Evolutionary conservation across 2,329 filamentous ascomycete genomes (phyloP).

Genomic region (Graphium sp.): DNA sequence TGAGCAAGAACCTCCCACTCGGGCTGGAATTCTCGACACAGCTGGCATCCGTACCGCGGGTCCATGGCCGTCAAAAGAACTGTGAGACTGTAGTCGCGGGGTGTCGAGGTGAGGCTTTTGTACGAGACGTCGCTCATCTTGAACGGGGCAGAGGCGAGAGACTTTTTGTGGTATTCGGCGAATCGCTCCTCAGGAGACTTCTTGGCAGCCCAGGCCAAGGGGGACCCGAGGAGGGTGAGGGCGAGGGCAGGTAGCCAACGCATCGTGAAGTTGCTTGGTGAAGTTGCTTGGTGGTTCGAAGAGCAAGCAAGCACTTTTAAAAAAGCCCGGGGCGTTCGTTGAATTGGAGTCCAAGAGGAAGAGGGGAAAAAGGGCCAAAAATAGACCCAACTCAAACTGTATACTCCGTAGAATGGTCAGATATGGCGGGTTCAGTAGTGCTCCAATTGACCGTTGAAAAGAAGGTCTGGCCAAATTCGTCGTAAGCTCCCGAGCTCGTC

Average conservation of each 20-base stretch:
- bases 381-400: too few relatives aligned
- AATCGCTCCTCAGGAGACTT: constrained; percentile 51
- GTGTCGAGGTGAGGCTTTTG: constrained; percentile 54
- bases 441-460: too few relatives aligned
- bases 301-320: too few relatives aligned
- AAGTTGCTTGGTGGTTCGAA: too few relatives aligned
- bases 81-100: constrained; percentile 69
- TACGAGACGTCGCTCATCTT: constrained; percentile 67
- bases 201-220: constrained; percentile 43
- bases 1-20: constrained; percentile 80
- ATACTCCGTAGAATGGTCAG: too few relatives aligned
- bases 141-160: constrained; percentile 47
- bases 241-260: neutral
- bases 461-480: too few relatives aligned
- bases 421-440: too few relatives aligned
- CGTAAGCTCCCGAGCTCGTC: too few relatives aligned
- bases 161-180: constrained; percentile 50
- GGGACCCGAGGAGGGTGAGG: neutral
- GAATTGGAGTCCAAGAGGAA: too few relatives aligned
- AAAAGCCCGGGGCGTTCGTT: too few relatives aligned
- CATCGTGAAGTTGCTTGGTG: too few relatives aligned
- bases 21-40: constrained; percentile 83
- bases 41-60: constrained; percentile 61
- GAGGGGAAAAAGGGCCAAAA: too few relatives aligned
- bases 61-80: constrained; percentile 82